Conservation (phyloP, 495 filamentous ascomycete genomes). For the Copromyces sp. region DNA sequence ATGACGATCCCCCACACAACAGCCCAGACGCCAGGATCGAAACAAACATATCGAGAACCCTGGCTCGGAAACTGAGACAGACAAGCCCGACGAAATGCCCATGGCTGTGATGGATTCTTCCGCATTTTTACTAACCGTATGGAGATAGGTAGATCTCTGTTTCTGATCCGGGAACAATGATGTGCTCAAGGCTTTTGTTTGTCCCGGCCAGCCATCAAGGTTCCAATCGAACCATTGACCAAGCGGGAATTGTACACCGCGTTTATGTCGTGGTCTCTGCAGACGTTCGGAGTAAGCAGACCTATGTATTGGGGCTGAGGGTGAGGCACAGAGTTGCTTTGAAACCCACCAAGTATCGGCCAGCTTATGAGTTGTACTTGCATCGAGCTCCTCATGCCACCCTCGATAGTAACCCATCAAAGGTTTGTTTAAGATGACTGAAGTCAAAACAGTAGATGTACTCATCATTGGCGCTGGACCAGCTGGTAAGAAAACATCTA, state of each 20-base stretch:
- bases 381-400: background rate
- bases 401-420: background rate
- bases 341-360: background rate
- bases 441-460: constrained; percentile 30
- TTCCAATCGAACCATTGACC: background rate
- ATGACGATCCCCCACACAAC: background rate
- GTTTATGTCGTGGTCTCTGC: background rate
- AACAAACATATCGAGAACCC: background rate
- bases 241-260: background rate
- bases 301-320: background rate
- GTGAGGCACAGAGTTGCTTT: too few relatives aligned
- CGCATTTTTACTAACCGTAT: background rate
- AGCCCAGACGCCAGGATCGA: background rate
- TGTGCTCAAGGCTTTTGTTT: background rate
- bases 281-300: background rate
- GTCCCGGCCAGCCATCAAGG: background rate
- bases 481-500: constrained; percentile 34
- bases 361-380: background rate
- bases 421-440: background rate
- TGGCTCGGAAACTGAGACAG: background rate
- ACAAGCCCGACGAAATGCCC: background rate
- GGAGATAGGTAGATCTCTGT: background rate
- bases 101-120: background rate
- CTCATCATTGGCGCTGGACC: constrained; percentile 62
- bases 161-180: background rate